These are phyloP conservation scores for Ceriops tagal DNA, from an alignment of 345 rosid species.

Conservation along the genomic window DNA sequence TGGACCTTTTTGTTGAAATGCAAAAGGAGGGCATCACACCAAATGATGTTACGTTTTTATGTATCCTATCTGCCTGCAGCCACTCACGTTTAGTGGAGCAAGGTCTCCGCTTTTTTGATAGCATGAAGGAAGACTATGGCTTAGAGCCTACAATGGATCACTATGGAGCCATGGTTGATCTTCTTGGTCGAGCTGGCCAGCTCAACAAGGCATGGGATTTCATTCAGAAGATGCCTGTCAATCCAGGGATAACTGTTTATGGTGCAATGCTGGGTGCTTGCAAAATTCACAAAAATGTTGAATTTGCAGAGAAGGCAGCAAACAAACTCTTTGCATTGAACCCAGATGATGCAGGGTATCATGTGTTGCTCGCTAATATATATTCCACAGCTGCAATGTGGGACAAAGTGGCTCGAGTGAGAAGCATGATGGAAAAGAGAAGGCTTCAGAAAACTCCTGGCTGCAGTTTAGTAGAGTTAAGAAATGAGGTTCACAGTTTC, in stretches of 20 bases:
- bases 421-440: conserved; percentile 25
- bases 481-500: conserved; percentile 27
- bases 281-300: conserved; percentile 29
- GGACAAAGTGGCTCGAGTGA: conserved; percentile 29
- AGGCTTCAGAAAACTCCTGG: conserved; percentile 34
- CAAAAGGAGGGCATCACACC: conserved; percentile 18
- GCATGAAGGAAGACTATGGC: conserved; percentile 25
- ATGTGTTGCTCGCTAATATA: conserved; percentile 30
- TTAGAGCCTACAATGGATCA: conserved; percentile 32
- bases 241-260: conserved; percentile 29
- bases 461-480: conserved; percentile 29
- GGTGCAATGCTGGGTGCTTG: conserved; percentile 38
- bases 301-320: conserved; percentile 27
- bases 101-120: conserved; percentile 17
- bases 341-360: conserved; percentile 31
- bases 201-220: conserved; percentile 32
- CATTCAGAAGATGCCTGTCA: conserved; percentile 30
- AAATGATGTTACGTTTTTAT: conserved; percentile 25
- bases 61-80: conserved; percentile 30
- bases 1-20: conserved; percentile 25
- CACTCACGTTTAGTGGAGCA: conserved; percentile 33
- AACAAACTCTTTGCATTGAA: conserved; percentile 23
- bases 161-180: conserved; percentile 33
- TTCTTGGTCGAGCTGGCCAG: conserved; percentile 35
- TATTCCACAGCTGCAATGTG: conserved; percentile 30